phyloP scores from a whole-genome alignment of 1,284 basidiomycete genomes.

The Paramarasmius palmivorus region DNA sequence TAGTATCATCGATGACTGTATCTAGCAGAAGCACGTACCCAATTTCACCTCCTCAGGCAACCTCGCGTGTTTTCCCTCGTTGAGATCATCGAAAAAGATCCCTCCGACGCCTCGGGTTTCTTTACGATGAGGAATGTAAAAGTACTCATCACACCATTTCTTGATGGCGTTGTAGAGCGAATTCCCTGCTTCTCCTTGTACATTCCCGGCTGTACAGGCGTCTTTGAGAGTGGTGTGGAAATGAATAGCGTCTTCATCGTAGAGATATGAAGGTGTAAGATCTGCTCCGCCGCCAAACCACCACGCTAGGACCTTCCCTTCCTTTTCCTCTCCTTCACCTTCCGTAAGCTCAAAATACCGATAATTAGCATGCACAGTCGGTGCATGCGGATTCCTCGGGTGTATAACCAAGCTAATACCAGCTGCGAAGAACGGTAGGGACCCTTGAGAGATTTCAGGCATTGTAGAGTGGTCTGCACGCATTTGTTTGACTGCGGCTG shows the following conservation, averaged over 20 bases:
- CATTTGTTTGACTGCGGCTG: slow-evolving; percentile 94
- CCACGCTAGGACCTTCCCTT: slow-evolving; percentile 77
- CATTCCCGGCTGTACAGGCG: slow-evolving; percentile 79
- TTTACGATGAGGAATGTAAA: slow-evolving; percentile 85
- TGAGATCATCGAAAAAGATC: slow-evolving; percentile 95
- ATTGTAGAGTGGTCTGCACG: slow-evolving; percentile 85
- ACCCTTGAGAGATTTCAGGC: slow-evolving; percentile 48
- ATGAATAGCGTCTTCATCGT: slow-evolving; percentile 83
- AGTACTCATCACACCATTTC: slow-evolving; percentile 98
- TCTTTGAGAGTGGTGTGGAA: slow-evolving; percentile 84
- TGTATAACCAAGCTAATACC: slow-evolving; percentile 94
- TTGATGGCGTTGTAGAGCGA: slow-evolving; percentile 84
- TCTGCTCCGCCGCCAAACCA: slow-evolving; percentile 99
- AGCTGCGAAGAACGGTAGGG: slow-evolving; percentile 95
- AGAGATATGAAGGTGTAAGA: slow-evolving; percentile 93
- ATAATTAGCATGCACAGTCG: slow-evolving; percentile 96
- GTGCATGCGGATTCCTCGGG: slow-evolving; percentile 88
- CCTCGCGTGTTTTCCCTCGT: slow-evolving; percentile 55
- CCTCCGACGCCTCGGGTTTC: slow-evolving; percentile 93
- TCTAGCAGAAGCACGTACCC: too few relatives aligned
- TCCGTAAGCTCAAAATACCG: slow-evolving; percentile 94
- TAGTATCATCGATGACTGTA: too few relatives aligned
- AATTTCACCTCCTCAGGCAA: slow-evolving; percentile 43
- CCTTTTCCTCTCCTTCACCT: slow-evolving; percentile 27
- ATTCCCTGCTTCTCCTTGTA: too few relatives aligned